These are phyloP conservation scores for Peniophora sp. DNA, from an alignment of 1,284 basidiomycete species.

Conservation along the genomic window DNA sequence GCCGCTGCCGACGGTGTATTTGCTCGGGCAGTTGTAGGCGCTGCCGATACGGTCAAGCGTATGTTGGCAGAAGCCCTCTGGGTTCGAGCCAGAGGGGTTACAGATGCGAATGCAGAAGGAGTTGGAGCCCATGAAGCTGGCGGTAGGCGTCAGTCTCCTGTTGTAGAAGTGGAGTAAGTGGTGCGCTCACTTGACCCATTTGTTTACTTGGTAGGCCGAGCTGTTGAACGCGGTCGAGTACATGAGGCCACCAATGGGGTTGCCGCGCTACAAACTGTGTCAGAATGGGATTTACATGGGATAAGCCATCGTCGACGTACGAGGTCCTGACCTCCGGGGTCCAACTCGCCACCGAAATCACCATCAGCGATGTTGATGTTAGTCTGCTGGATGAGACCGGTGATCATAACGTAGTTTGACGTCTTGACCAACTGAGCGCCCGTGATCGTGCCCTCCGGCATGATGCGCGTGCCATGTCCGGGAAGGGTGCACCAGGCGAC, in stretches of 20 bases:
- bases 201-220: constrained; percentile 28
- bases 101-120: constrained; percentile 48
- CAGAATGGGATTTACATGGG: background rate
- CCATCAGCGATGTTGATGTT: constrained; percentile 40
- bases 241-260: constrained; percentile 41
- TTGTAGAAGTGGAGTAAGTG: background rate
- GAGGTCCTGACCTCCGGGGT: constrained; percentile 51
- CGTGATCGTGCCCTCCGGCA: constrained; percentile 53
- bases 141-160: background rate
- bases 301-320: constrained; percentile 18
- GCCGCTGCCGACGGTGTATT: background rate
- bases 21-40: constrained; percentile 27
- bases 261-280: background rate
- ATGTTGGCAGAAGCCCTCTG: constrained; percentile 36
- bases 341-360: constrained; percentile 68
- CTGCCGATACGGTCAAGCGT: constrained; percentile 43
- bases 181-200: constrained; percentile 35
- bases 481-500: constrained; percentile 72
- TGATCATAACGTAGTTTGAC: constrained; percentile 56
- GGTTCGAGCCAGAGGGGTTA: constrained; percentile 33
- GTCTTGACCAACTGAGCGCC: constrained; percentile 63
- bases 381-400: constrained; percentile 57
- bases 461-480: constrained; percentile 58
- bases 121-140: constrained; percentile 39
- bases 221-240: constrained; percentile 40